Evolutionary conservation across 768 basidiomycete genomes (phyloP), one percentile per base, ranked within the genome.

Genomic region (Phaffia tasmanica): DNA sequence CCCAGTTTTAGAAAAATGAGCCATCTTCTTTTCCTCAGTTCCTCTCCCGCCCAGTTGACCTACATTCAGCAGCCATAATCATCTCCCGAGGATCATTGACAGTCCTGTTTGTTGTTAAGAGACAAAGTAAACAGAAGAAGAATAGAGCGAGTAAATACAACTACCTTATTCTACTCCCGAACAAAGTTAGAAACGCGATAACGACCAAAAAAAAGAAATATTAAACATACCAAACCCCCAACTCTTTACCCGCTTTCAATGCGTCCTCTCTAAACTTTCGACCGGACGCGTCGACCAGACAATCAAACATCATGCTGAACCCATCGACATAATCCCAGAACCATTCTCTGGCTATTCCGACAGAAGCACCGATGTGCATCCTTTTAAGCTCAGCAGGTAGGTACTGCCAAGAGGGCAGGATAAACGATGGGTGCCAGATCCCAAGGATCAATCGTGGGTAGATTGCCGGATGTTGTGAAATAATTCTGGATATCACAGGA

Each of bases 401-500:
- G 57, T 76, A 70, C 9, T 35, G 64, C 48, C 70, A 68, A 4
- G 76, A 75, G 1, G 77, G 71, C 27, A 64, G 65, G 62, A 78
- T 69, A 70, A 77, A 77, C 25, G 75, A 71, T 4, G 76, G 76
- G 54, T 78, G 77, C 77, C 77, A 78, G 14, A 78, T 72, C 29
- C 76, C 77, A 46, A 78, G 70, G 54, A 77, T 75, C 14, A 77
- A 62, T 0, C 77, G 73, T n/a, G 76, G 72, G 16, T 30, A 66
- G 48, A 68, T 74, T 68, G 54, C 4, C 15, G 57, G 30, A 15
- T 57, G 70, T 55, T 27, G 73, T 73, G 71, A 49, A 30, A 77
- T 72, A 67, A 75, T 72, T 21, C 73, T 65, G 15, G 75, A 71
- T 75, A 78, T 77, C 29, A 72, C 72, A 30, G 75, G 70, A 60